phyloP scores from a whole-genome alignment of 2,329 filamentous ascomycete species.

The Monosporascus sp. region DNA sequence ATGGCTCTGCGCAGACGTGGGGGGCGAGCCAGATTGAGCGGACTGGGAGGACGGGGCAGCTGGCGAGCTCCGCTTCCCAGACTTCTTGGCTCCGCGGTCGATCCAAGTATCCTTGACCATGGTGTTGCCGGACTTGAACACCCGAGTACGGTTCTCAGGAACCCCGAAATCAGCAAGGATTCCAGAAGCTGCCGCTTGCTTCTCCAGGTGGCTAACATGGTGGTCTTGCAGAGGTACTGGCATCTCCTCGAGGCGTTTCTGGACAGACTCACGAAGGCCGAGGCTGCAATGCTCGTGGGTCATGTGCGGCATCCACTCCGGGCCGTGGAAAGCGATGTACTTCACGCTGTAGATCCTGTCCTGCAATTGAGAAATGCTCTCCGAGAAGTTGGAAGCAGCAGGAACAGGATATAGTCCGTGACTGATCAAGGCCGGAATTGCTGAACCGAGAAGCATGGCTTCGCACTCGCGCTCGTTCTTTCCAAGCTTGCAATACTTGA shows the following conservation, averaged over 20 bases:
- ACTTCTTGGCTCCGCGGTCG: conserved; percentile 6
- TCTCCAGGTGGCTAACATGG: neutral
- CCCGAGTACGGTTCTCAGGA: neutral
- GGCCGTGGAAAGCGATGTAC: conserved; percentile 14
- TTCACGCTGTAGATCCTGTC: conserved; percentile 11
- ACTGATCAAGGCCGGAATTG: conserved; percentile 9
- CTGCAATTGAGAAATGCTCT: conserved; percentile 15
- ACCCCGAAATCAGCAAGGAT: neutral
- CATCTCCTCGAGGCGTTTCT: conserved; percentile 11
- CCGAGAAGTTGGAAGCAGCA: conserved; percentile 6
- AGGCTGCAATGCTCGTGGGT: conserved; percentile 17
- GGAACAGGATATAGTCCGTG: conserved; percentile 18
- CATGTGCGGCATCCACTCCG: conserved; percentile 15
- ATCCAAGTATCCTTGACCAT: conserved; percentile 4
- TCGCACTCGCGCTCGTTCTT: conserved; percentile 15
- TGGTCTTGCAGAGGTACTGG: conserved; percentile 5
- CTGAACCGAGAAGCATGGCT: conserved; percentile 21
- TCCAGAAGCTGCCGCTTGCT: neutral
- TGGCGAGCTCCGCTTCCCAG: no score
- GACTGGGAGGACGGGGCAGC: no score
- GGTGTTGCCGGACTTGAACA: neutral
- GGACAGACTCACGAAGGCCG: conserved; percentile 9
- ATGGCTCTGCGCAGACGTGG: no score
- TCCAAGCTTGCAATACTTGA: conserved; percentile 15
- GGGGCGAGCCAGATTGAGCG: no score